Conservation (phyloP, 805 yeast species). For the Candida orba region DNA sequence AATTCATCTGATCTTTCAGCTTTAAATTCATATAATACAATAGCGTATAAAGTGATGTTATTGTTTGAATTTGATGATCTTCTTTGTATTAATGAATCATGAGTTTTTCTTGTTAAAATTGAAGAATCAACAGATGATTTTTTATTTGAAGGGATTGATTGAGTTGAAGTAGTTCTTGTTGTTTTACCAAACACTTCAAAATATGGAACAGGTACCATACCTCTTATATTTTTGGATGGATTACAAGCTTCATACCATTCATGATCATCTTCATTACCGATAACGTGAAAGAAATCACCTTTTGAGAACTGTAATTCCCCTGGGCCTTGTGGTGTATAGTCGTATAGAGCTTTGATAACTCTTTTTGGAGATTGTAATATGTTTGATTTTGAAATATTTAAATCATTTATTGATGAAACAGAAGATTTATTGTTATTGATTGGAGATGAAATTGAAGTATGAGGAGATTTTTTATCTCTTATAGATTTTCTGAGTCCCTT, state of each 20-base stretch:
- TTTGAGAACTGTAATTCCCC: slow-evolving; percentile 71
- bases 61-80: too few species aligned
- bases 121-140: slow-evolving; percentile 2
- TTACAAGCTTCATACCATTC: slow-evolving; percentile 85
- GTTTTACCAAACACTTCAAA: slow-evolving; percentile 73
- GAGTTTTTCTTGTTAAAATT: background rate
- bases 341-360: slow-evolving; percentile 75
- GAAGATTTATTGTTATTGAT: slow-evolving; percentile 12
- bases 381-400: slow-evolving; percentile 17
- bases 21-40: slow-evolving; percentile 75
- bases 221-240: slow-evolving; percentile 69
- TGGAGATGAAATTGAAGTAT: slow-evolving; percentile 23
- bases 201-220: slow-evolving; percentile 81
- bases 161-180: slow-evolving; percentile 1
- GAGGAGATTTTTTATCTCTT: slow-evolving; percentile 20
- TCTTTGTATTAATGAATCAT: too few species aligned
- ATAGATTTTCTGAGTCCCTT: slow-evolving; percentile 25
- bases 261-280: slow-evolving; percentile 47
- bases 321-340: slow-evolving; percentile 70
- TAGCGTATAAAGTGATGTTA: slow-evolving; percentile 59
- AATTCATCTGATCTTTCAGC: slow-evolving; percentile 80
- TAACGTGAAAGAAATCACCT: slow-evolving; percentile 88
- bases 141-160: slow-evolving; percentile 1
- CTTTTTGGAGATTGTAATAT: slow-evolving; percentile 56
- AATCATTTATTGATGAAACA: slow-evolving; percentile 18